phyloP scores from a whole-genome alignment of 2,329 filamentous ascomycete genomes.

The Xylaria sp. region DNA sequence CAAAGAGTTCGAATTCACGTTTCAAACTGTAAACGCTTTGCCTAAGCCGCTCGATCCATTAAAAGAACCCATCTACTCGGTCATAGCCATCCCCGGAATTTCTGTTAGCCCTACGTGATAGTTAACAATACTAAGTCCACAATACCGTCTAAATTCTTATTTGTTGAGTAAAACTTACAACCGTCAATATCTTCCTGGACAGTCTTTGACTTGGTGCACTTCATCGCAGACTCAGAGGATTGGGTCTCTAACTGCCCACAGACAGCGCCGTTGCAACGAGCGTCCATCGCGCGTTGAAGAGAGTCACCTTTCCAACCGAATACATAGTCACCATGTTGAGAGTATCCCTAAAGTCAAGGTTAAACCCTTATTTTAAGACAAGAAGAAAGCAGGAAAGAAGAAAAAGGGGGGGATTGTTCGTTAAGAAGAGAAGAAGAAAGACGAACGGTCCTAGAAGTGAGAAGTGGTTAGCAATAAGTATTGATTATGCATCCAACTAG shows the following conservation, averaged over 20 bases:
- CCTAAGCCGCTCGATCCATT: neutral
- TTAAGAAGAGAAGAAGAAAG: too few relatives aligned
- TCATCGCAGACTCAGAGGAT: constrained; percentile 44
- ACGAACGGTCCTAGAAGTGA: too few relatives aligned
- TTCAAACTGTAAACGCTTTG: neutral
- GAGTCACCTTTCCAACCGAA: constrained; percentile 57
- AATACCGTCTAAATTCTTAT: neutral
- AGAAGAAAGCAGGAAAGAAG: too few relatives aligned
- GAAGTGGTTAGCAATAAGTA: too few relatives aligned
- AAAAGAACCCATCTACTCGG: constrained; percentile 24
- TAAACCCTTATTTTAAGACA: neutral
- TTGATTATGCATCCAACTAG: too few relatives aligned
- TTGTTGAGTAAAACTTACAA: constrained; percentile 43
- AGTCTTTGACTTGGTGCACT: constrained; percentile 39
- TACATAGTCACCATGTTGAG: constrained; percentile 55
- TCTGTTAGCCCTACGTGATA: constrained; percentile 40
- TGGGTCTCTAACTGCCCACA: constrained; percentile 46
- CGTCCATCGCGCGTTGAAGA: constrained; percentile 56
- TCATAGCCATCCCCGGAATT: constrained; percentile 43
- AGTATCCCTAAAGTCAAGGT: constrained; percentile 41
- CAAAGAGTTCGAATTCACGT: neutral
- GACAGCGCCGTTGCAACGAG: constrained; percentile 51
- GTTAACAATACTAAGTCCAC: constrained; percentile 25
- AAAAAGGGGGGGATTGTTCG: too few relatives aligned
- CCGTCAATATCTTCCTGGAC: constrained; percentile 46